Evolutionary conservation across 2,329 filamentous ascomycete species (phyloP).

Genomic region (Trichoderma atrobrunneum): DNA sequence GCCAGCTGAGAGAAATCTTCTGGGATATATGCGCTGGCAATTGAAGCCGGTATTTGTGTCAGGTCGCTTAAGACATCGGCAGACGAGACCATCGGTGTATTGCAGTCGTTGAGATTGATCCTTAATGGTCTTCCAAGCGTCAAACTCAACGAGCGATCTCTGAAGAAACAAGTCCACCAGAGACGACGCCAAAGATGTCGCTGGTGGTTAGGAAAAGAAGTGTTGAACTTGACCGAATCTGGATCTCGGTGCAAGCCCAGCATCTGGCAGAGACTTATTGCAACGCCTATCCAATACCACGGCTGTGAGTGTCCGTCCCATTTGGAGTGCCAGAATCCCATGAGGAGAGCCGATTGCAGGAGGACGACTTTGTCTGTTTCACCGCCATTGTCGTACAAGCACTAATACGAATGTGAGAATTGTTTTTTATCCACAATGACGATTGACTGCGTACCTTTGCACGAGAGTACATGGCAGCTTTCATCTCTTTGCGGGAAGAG

Average conservation of each 20-base stretch:
- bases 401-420: not conserved
- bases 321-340: slow-evolving; percentile 9
- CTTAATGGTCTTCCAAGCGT: not conserved
- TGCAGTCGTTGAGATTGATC: slow-evolving; percentile 1
- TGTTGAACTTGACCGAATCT: not conserved
- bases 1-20: slow-evolving; percentile 3
- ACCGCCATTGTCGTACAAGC: slow-evolving; percentile 1
- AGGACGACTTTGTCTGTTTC: not conserved
- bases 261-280: slow-evolving; percentile 6
- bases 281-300: slow-evolving; percentile 14
- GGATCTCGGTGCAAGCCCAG: slow-evolving; percentile 5
- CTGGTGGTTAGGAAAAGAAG: not conserved
- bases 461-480: not conserved
- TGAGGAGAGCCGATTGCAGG: slow-evolving; percentile 4
- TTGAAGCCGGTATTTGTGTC: not conserved
- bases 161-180: slow-evolving; percentile 12
- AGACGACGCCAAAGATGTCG: slow-evolving; percentile 5
- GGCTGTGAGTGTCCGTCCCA: not conserved
- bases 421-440: not conserved
- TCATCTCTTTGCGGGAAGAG: slow-evolving; percentile 9
- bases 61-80: not conserved
- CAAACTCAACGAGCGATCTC: not conserved
- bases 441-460: not conserved
- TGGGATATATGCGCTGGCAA: not conserved
- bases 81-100: not conserved